A percentile compares a stretch with the other conserved stretches of the same genome.
Evolutionary conservation across 805 yeast species (phyloP).

Genomic region (Osmozyma mogii): DNA sequence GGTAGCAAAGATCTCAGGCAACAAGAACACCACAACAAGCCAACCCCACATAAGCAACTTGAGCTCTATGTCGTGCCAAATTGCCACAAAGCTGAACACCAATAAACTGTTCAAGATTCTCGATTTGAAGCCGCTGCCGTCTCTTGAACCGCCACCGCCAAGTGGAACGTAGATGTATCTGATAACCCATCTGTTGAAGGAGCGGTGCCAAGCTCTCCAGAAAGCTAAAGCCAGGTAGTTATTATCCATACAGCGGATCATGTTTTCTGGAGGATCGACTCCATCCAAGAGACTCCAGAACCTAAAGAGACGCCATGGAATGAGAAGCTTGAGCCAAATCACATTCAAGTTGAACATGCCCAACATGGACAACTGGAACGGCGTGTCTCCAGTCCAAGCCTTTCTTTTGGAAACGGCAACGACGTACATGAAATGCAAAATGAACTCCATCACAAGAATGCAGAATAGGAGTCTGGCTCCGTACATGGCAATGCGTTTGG

Average conservation of each 20-base stretch:
- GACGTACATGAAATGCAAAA: constrained; percentile 83
- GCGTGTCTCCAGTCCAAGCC: constrained; percentile 86
- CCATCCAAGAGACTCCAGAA: constrained; percentile 90
- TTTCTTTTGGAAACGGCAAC: constrained; percentile 85
- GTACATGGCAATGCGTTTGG: constrained; percentile 48
- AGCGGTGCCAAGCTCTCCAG: constrained; percentile 99
- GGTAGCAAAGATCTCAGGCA: constrained; percentile 77
- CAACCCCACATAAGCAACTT: constrained; percentile 91
- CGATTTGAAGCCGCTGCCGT: constrained; percentile 23
- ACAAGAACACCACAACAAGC: constrained; percentile 75
- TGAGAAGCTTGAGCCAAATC: constrained; percentile 85
- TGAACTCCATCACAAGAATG: constrained; percentile 78
- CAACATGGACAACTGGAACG: constrained; percentile 91
- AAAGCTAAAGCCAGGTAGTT: constrained; percentile 90
- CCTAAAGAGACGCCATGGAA: constrained; percentile 95
- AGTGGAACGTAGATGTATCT: constrained; percentile 86
- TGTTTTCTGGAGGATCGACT: constrained; percentile 95
- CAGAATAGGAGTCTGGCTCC: constrained; percentile 65
- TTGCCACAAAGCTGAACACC: constrained; percentile 90
- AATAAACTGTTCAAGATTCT: constrained; percentile 71
- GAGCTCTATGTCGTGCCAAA: constrained; percentile 97
- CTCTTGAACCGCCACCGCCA: constrained; percentile 57
- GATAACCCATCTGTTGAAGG: constrained; percentile 83
- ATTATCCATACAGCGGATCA: constrained; percentile 93
- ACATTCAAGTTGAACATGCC: constrained; percentile 85